phyloP scores from a whole-genome alignment of 306 rosid species.

The Mimosa pudica region DNA sequence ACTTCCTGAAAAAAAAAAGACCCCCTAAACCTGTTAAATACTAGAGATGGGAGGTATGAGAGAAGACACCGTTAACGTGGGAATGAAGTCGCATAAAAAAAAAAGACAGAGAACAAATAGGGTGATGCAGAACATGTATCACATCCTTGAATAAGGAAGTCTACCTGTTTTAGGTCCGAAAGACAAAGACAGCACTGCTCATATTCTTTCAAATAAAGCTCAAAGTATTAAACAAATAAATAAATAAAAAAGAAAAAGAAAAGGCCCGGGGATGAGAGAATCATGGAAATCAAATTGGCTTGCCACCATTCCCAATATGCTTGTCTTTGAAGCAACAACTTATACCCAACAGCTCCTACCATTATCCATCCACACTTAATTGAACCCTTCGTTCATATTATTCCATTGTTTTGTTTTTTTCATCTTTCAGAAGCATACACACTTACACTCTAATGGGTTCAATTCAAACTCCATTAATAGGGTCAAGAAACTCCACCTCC shows the following conservation, averaged over 20 bases:
- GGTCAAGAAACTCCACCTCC: conserved; percentile 68
- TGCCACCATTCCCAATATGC: conserved; percentile 65
- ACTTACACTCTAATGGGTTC: conserved; percentile 49
- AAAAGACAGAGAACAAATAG: neutral
- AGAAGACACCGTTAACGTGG: conserved; percentile 51
- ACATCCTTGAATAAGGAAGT: conserved; percentile 51
- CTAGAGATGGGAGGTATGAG: neutral
- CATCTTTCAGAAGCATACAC: conserved; percentile 32
- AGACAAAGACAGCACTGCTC: conserved; percentile 39
- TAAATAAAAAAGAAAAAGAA: conserved; percentile 4
- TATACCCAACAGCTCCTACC: conserved; percentile 43
- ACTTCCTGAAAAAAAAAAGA: no score
- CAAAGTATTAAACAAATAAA: conserved; percentile 1
- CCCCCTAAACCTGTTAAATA: neutral
- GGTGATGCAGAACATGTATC: conserved; percentile 25
- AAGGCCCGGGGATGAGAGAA: conserved; percentile 1
- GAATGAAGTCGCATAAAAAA: conserved; percentile 54
- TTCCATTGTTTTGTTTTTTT: conserved; percentile 33
- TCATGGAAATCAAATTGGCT: conserved; percentile 29
- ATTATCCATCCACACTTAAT: conserved; percentile 52
- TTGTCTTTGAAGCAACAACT: conserved; percentile 89
- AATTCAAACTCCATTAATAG: conserved; percentile 63
- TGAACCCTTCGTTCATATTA: conserved; percentile 47
- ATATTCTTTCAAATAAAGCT: neutral
- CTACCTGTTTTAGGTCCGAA: conserved; percentile 51